Percentiles rank a stretch among this genome's conserved stretches.
phyloP scores from a whole-genome alignment of 208 protist genomes.

The Leishmania lainsoni region DNA sequence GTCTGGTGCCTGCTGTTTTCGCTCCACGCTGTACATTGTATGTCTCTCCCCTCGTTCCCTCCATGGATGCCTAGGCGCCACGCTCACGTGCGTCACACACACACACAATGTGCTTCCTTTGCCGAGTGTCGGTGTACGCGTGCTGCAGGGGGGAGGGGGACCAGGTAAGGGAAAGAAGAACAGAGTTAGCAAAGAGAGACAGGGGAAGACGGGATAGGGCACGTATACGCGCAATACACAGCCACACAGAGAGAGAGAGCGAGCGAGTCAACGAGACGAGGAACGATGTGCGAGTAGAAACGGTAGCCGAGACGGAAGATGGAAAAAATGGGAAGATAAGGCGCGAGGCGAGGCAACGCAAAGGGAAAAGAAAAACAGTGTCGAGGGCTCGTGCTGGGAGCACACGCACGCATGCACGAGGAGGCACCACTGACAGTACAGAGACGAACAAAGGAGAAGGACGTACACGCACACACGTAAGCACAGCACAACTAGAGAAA shows the following conservation, averaged over 20 bases:
- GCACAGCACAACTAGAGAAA: not conserved
- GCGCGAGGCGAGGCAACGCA: not conserved
- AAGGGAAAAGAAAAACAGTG: not conserved
- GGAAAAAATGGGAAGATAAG: not conserved
- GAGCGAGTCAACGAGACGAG: not conserved
- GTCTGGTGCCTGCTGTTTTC: not conserved
- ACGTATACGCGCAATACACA: not conserved
- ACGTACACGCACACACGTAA: not conserved
- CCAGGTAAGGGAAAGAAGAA: conserved; percentile 9
- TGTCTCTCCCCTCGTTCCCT: not conserved
- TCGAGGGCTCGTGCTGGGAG: not conserved
- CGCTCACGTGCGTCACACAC: not conserved
- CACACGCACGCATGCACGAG: not conserved
- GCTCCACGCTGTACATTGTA: conserved; percentile 9
- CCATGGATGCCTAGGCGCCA: not conserved
- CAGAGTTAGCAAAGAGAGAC: conserved; percentile 4
- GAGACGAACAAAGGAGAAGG: not conserved
- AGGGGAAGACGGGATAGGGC: not conserved
- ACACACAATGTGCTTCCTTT: not conserved
- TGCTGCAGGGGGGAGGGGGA: not conserved
- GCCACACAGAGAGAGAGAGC: not conserved
- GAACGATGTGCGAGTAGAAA: not conserved
- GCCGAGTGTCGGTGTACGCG: not conserved
- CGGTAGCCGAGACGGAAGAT: not conserved
- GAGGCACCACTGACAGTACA: not conserved